These are phyloP conservation scores for Carpinus fangiana DNA, from an alignment of 306 rosid species.

Conservation along the genomic window DNA sequence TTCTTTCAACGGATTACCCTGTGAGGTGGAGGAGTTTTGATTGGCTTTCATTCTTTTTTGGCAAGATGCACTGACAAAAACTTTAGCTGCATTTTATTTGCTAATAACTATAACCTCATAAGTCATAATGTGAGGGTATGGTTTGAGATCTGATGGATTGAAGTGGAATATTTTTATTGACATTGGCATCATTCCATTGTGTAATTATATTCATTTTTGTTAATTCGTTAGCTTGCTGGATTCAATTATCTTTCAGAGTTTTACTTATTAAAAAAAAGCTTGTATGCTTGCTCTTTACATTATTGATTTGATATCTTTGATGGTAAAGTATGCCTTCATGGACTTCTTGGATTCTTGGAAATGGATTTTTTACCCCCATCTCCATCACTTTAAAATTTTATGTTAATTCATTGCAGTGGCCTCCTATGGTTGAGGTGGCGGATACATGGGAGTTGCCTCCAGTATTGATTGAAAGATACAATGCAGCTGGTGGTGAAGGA, in stretches of 20 bases:
- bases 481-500: slow-evolving; percentile 96
- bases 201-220: not conserved
- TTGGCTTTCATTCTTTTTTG: not conserved
- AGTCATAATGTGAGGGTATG: not conserved
- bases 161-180: not conserved
- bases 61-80: not conserved
- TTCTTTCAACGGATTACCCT: not conserved
- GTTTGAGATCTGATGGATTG: slow-evolving; percentile 6
- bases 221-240: not conserved
- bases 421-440: slow-evolving; percentile 82
- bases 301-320: not conserved
- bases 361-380: not conserved
- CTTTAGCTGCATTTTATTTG: not conserved
- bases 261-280: too few relatives aligned
- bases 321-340: not conserved
- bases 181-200: not conserved
- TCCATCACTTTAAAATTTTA: slow-evolving; percentile 8
- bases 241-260: too few relatives aligned
- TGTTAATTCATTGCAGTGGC: slow-evolving; percentile 74
- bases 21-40: not conserved
- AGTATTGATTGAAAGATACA: slow-evolving; percentile 89
- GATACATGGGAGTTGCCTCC: slow-evolving; percentile 90
- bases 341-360: not conserved
- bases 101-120: not conserved
- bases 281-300: not conserved